Conservation (phyloP, 1,284 basidiomycete genomes). For the Tilletiopsis washingtonensis region DNA sequence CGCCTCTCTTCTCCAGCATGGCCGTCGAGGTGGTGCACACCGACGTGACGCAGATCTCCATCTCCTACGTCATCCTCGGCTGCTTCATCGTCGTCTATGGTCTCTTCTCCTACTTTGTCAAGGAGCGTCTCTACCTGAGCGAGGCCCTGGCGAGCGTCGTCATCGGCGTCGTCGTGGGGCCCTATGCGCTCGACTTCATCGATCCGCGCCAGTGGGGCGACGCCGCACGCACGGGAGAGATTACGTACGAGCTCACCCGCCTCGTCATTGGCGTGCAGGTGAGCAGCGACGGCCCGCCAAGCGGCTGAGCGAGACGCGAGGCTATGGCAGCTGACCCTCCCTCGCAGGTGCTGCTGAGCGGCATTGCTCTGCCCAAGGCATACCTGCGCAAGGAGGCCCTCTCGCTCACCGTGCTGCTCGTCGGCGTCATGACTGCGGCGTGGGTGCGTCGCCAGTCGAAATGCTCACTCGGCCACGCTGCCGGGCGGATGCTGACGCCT, state of each 20-base stretch:
- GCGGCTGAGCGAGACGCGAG: too few relatives aligned
- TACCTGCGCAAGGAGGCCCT: slow-evolving; percentile 40
- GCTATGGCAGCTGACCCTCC: too few relatives aligned
- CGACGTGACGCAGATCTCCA: slow-evolving; percentile 37
- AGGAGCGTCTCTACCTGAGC: slow-evolving; percentile 41
- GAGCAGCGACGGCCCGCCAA: too few relatives aligned
- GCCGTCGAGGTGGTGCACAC: slow-evolving; percentile 21
- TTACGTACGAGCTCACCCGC: slow-evolving; percentile 48
- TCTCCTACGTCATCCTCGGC: slow-evolving; percentile 36
- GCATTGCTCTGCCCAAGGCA: slow-evolving; percentile 48
- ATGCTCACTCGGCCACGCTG: background rate
- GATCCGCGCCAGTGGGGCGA: slow-evolving; percentile 33
- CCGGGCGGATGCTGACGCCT: background rate
- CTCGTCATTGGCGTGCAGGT: slow-evolving; percentile 46
- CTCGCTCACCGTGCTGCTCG: slow-evolving; percentile 45
- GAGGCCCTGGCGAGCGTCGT: slow-evolving; percentile 42
- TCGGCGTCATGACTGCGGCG: slow-evolving; percentile 48
- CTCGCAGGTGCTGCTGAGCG: slow-evolving; percentile 49
- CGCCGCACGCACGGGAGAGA: slow-evolving; percentile 16
- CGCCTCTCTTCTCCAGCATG: too few relatives aligned
- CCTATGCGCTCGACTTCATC: slow-evolving; percentile 43
- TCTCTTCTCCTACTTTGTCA: slow-evolving; percentile 39
- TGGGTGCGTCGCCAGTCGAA: slow-evolving; percentile 27
- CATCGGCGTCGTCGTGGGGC: slow-evolving; percentile 32
- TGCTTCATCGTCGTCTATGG: slow-evolving; percentile 45